Evolutionary conservation across 345 rosid genomes (phyloP), one percentile per base, ranked within the genome.

Genomic region (Draba incana): DNA sequence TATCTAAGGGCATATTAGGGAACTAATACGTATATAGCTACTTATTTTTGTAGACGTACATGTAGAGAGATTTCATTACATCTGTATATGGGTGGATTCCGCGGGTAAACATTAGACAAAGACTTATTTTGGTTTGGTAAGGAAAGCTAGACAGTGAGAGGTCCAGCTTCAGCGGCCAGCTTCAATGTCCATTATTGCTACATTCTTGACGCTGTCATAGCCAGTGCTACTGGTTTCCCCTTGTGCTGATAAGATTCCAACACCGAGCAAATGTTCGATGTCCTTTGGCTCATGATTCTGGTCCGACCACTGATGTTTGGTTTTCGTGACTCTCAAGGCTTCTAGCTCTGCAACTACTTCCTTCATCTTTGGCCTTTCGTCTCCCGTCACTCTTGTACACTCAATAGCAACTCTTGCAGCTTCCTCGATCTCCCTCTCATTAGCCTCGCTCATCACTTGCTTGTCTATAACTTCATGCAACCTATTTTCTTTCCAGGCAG

Each of bases 281-380:
- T 68, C 80, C 15, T 20, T 20, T 20, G 20, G 20, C 20, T 37
- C 48, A n/a, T 4, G 15, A 16, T 54, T 16, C 24, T 33, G 53
- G 23, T 46, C 45, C 6, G 59, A 41, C 71, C 76, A 61, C 2
- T 48, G 55, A 37, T 69, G 77, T 43, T 65, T 76, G 2, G 6
- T 15, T 53, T 14, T 41, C 11, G 3, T 63, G 61, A 14, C 45
- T 43, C 64, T 58, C 49, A 75, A 27, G 11, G 53, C 55, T 24
- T 77, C 72, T 4, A 81, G 49, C 28, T 66, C 75, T 43, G 53
- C 56, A 27, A 78, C 76, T 6, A 79, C 80, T 77, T 77, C 80
- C 28, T 72, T 77, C 80, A 76, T 83, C 30, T 13, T 33, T 12
- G 84, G 83, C 28, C 76, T 68, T 27, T 77, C 72, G 15, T 79